Evolutionary conservation across 1,284 basidiomycete genomes (phyloP), one percentile per base, ranked within the genome.

Genomic region (Singerocomus inundabilis): DNA sequence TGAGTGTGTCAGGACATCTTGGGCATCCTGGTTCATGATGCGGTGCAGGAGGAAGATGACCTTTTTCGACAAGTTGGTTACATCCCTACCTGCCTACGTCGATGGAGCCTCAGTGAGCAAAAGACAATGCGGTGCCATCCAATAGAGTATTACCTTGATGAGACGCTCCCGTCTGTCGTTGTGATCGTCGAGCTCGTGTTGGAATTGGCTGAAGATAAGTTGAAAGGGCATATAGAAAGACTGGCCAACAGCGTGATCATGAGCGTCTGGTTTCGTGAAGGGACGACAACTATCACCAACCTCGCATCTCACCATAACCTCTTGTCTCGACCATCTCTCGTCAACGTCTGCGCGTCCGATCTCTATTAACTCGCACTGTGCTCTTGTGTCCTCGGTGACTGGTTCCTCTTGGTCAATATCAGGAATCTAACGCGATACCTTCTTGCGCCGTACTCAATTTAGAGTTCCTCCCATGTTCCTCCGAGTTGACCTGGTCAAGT

Each of bases 31-130:
- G 54, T 79, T 76, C 48, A 81, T 74, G 49, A 84, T 75, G 36
- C 94, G 87, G 64, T 98, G 96, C 4, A 98, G 78, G 42, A 93
- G 84, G 63, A 98, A 98, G 55, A 99, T 98, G 62, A 87, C 78
- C 70, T 93, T 95, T 69, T 99, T 99, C 40, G 93, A 93, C n/a
- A 91, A 77, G 56, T 85, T 89, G 13, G 95, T 98, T 56, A 93
- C 81, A 67, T 97, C 94, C 30, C 96, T 81, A 63, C 83, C 85
- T 35, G 80, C 76, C 87, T 88, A 60, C 34, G 38, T 41, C 45
- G 37, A 46, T 29, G n/a, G 46, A 21, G 35, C 21, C 46, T 56
- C 21, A 21, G 21, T 21, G 46, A 58, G 54, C 34, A 25, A 44
- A 11, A 26, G 44, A 35, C 6, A 18, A n/a, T 18, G 36, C 31